Evolutionary conservation across 164 flowering plant species (phyloP).

Genomic region (Aristolochia contorta): DNA sequence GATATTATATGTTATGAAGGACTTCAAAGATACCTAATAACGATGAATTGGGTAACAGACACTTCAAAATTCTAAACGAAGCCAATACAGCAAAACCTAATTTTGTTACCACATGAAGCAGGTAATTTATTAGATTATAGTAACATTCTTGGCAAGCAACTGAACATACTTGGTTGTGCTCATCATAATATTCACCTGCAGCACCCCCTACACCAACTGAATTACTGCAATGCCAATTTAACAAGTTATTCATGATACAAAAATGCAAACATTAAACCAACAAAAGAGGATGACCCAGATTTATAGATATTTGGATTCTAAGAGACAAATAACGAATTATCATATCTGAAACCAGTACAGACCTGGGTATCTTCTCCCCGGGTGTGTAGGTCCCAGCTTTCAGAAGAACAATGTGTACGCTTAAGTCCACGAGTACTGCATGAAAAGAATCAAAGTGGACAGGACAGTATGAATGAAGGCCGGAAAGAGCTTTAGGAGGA

Average conservation of each 20-base stretch:
- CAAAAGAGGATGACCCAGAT: neutral
- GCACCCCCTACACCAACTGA: conserved; percentile 16
- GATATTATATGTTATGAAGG: no score
- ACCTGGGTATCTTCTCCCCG: conserved; percentile 66
- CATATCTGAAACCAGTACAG: conserved; percentile 29
- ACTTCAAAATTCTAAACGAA: no score
- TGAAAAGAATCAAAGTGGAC: conserved; percentile 89
- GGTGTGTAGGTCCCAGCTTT: conserved; percentile 37
- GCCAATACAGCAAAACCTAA: no score
- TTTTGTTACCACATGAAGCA: no score
- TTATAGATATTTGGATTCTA: neutral
- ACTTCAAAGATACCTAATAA: no score
- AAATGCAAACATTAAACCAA: neutral
- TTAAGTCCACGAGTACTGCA: conserved; percentile 78
- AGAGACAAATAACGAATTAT: neutral
- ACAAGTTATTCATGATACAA: conserved; percentile 2
- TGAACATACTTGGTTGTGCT: conserved; percentile 44
- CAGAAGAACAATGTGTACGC: conserved; percentile 53
- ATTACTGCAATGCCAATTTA: conserved; percentile 25
- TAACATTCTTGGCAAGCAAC: no score
- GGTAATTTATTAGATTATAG: no score
- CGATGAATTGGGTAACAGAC: no score
- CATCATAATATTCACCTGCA: conserved; percentile 21
- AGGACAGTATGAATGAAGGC: conserved; percentile 94
- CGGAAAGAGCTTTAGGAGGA: conserved; percentile 92